Base-by-base conservation (phyloP, 169 alveolate species). In the Blepharisma undulans region DNA sequence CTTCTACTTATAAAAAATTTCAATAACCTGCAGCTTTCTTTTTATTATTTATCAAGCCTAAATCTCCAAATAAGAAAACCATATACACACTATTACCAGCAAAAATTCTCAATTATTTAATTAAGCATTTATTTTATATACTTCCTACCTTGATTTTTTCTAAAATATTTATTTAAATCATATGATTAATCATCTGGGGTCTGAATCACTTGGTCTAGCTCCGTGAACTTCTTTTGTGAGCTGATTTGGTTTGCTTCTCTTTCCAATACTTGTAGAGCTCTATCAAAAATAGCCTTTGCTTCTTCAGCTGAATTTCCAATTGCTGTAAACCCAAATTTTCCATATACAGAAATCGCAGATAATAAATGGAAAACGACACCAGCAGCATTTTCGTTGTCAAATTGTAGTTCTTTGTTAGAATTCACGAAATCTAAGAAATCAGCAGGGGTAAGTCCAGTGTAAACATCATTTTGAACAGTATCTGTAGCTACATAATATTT, bases 281-380 rank as follows among this genome's bases (percentile, higher is more conserved):
- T 79, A 19, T 79, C 71, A 32, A 30, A 79, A 27, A 79, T 29
- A n/a, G 14, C 10, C 48, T 30, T 32, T 12, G 89, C 89, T 84
- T 84, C 89, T 22, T 33, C 32, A 25, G 29, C 12, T 14, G 78
- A 36, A 30, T 84, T 84, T 22, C 89, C 89, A 36, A 84, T 29
- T 4, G 89, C 89, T 21, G 36, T 60, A 60, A 36, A 84, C 36
- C 89, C 89, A 84, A 84, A 36, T n/a, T 84, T 84, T 19, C 89
- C 89, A 60, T 36, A 36, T n/a, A 36, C 89, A 25, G 89, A 60
- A 84, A 59, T 59, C 14, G 78, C 74, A 8, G 74, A 84, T 4
- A 84, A 60, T n/a, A 84, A 32, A 60, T 84, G 89, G n/a, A 84
- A 84, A 48, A 84, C 89, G 18, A 84, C 89, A 14, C 89, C 89